Percentiles rank a stretch among this genome's conserved stretches.
phyloP scores from a whole-genome alignment of 441 rosid genomes.

The Daphne laureola region DNA sequence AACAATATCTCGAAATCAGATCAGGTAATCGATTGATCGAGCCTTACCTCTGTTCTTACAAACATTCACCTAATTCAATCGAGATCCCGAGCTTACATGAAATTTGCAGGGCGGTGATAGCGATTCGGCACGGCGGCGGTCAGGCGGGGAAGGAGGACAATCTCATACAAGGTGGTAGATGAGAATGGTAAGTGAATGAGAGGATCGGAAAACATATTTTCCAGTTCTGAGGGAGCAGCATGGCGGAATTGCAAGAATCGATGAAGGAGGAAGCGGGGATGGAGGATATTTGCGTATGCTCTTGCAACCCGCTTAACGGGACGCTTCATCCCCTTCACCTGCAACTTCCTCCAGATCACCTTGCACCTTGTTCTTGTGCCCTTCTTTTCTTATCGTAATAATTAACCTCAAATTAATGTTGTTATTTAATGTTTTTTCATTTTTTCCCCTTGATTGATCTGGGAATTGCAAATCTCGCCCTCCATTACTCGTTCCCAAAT shows the following conservation, averaged over 20 bases:
- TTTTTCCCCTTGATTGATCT: no score
- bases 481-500: no score
- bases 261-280: constrained; percentile 39
- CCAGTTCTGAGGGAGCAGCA: constrained; percentile 39
- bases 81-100: no score
- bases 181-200: constrained; percentile 29
- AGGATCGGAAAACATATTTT: constrained; percentile 25
- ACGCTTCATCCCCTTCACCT: constrained; percentile 54
- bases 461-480: no score
- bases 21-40: no score
- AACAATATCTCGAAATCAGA: no score
- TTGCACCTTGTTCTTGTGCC: constrained; percentile 57
- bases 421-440: no score
- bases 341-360: constrained; percentile 63
- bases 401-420: no score
- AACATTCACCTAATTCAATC: no score
- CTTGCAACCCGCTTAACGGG: constrained; percentile 40
- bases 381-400: constrained; percentile 38
- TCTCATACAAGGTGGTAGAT: constrained; percentile 33
- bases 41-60: no score
- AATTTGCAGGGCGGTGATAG: no score
- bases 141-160: constrained; percentile 33
- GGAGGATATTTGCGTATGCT: constrained; percentile 40
- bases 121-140: constrained; percentile 6
- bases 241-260: constrained; percentile 34